Evolutionary conservation across 768 basidiomycete species (phyloP).

Genomic region (Gymnopilus junonius): DNA sequence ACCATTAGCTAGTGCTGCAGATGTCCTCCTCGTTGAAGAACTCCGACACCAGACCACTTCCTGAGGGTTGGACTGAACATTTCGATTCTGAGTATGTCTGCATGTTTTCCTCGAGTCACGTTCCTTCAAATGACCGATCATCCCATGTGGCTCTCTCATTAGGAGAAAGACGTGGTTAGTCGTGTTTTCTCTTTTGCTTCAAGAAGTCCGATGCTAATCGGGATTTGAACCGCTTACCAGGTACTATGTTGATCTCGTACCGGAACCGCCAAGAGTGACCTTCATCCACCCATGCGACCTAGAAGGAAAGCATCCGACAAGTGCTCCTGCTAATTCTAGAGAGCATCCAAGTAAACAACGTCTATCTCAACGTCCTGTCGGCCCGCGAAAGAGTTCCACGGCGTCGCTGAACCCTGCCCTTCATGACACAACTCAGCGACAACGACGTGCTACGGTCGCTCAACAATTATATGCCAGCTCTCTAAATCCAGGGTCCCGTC

Average conservation of each 20-base stretch:
- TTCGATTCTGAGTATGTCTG: conserved; percentile 29
- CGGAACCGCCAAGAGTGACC: conserved; percentile 24
- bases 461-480: conserved; percentile 32
- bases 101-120: neutral
- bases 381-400: conserved; percentile 18
- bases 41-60: conserved; percentile 23
- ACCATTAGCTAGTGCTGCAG: neutral
- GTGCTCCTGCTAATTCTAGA: conserved; percentile 14
- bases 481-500: conserved; percentile 3
- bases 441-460: conserved; percentile 26
- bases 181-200: neutral
- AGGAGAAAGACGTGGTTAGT: conserved; percentile 29
- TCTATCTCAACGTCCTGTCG: conserved; percentile 11
- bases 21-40: conserved; percentile 20
- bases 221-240: conserved; percentile 10
- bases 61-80: conserved; percentile 30
- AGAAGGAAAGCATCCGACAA: conserved; percentile 16
- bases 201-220: neutral
- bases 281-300: conserved; percentile 29
- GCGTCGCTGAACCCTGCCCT: conserved; percentile 7
- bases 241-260: conserved; percentile 34
- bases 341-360: conserved; percentile 6
- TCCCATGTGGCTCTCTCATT: neutral
- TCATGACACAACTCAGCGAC: conserved; percentile 10
- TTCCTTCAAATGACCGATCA: neutral